A percentile compares a stretch with the other conserved stretches of the same genome.
phyloP scores from a whole-genome alignment of 371 early-diverging fungal genomes.

The Mortierella sp. region DNA sequence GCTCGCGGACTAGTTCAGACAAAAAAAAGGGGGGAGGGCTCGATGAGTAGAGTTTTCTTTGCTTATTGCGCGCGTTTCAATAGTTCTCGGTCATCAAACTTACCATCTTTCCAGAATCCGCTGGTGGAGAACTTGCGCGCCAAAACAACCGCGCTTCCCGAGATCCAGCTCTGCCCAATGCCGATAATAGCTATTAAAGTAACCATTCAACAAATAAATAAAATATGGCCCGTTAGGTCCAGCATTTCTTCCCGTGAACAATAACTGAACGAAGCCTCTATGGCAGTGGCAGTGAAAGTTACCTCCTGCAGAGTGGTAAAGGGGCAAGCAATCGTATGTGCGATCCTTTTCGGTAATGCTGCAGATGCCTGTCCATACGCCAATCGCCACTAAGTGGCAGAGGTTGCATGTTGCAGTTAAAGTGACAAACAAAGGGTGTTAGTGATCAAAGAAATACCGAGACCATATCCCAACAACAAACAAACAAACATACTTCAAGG shows the following conservation, averaged over 20 bases:
- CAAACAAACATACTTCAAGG: background rate
- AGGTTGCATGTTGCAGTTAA: background rate
- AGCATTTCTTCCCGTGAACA: background rate
- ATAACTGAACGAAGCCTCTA: background rate
- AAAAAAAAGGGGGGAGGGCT: too few relatives aligned
- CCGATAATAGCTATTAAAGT: constrained; percentile 35
- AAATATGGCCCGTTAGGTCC: background rate
- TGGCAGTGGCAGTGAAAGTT: background rate
- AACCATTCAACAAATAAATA: too few relatives aligned
- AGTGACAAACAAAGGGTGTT: background rate
- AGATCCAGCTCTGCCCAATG: constrained; percentile 36
- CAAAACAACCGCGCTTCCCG: constrained; percentile 37
- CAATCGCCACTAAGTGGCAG: constrained; percentile 22
- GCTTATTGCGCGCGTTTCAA: background rate
- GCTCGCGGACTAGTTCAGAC: constrained; percentile 31
- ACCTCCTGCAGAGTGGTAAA: constrained; percentile 55
- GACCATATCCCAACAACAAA: background rate
- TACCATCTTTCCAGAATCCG: constrained; percentile 53
- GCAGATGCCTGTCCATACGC: constrained; percentile 9
- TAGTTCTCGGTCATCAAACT: too few relatives aligned
- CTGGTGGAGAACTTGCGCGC: constrained; percentile 48
- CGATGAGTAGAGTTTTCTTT: background rate
- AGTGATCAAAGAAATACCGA: background rate
- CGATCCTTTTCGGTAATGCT: constrained; percentile 15
- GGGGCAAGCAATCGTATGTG: constrained; percentile 34